A percentile compares a stretch with the other conserved stretches of the same genome.
These are phyloP conservation scores for Sporisorium sorghi DNA, from an alignment of 1,284 basidiomycete species.

Conservation along the genomic window DNA sequence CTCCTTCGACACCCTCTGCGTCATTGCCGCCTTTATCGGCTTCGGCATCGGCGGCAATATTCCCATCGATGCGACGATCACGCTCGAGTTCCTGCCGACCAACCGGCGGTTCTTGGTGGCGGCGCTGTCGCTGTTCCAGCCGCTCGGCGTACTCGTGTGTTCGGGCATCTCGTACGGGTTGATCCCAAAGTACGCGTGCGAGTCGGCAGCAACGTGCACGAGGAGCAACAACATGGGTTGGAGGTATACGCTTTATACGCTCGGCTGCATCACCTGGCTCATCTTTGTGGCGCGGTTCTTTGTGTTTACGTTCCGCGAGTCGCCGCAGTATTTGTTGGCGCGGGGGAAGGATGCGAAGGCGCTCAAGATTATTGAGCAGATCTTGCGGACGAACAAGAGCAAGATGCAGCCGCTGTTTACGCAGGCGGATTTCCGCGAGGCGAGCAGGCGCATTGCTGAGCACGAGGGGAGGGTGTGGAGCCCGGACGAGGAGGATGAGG, in stretches of 20 bases:
- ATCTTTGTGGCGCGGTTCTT: slow-evolving; percentile 66
- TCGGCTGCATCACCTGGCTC: slow-evolving; percentile 63
- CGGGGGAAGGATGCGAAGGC: slow-evolving; percentile 58
- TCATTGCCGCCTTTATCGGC: slow-evolving; percentile 54
- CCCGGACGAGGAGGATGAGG: slow-evolving; percentile 25
- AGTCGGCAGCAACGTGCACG: slow-evolving; percentile 39
- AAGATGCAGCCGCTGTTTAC: slow-evolving; percentile 67
- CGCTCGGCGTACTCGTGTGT: slow-evolving; percentile 62
- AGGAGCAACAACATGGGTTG: slow-evolving; percentile 62
- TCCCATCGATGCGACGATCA: slow-evolving; percentile 63
- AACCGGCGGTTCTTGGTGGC: slow-evolving; percentile 55
- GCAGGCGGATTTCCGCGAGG: slow-evolving; percentile 69
- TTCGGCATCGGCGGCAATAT: slow-evolving; percentile 64
- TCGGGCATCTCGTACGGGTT: slow-evolving; percentile 63
- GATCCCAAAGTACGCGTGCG: slow-evolving; percentile 59
- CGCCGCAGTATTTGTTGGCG: slow-evolving; percentile 63
- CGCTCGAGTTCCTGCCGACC: slow-evolving; percentile 60
- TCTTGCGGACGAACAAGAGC: slow-evolving; percentile 66
- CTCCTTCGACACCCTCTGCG: slow-evolving; percentile 55
- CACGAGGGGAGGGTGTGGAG: slow-evolving; percentile 18
- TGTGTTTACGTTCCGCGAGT: slow-evolving; percentile 61
- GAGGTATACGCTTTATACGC: slow-evolving; percentile 62
- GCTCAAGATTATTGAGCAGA: slow-evolving; percentile 47
- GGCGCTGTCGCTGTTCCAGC: slow-evolving; percentile 62
- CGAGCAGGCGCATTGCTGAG: slow-evolving; percentile 59